Evolutionary conservation across 805 yeast species (phyloP), one percentile per base, ranked within the genome.

Genomic region (Ascoidea asiatica): DNA sequence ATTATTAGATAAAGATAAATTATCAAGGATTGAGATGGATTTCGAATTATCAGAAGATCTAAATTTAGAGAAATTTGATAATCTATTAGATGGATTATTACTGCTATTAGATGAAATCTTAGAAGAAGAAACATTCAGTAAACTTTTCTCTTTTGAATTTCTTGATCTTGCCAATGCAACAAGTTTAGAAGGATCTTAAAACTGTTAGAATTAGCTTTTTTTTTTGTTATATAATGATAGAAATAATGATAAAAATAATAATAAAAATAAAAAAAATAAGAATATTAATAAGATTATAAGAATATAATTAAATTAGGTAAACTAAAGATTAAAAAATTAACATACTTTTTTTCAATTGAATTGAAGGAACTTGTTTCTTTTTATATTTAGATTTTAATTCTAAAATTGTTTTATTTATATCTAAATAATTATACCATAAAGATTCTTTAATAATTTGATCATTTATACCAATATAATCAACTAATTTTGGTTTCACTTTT

Each of bases 361-460:
- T 6, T 5, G 39, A 6, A 37, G 8, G 19, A 37, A 15, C 11
- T 17, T 17, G 19, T 7, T 5, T 7, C 19, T n/a, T n/a, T n/a
- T n/a, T n/a, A n/a, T n/a, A n/a, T 50, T 47, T 48, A 54, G 64
- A 60, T 48, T 56, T 57, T 39, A 69, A 44, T 46, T 77, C 79
- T 29, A 61, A 65, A 5, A 78, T 50, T 0, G 85, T 58, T 11
- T 69, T 69, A 4, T 70, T 74, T 4, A 77, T 53, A 39, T 73
- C 77, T 54, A 72, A 72, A 55, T 78, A 78, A 51, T 76, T 74
- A 50, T 64, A 65, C 71, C 79, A 80, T 8, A 82, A 62, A 0
- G 75, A 62, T 50, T 77, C 81, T 52, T 77, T 73, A 48, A 81
- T 58, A 40, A 70, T 75, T 13, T 62, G 53, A 21, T 75, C 81